A percentile compares a stretch with the other conserved stretches of the same genome.
phyloP scores from a whole-genome alignment of 208 protist genomes.

The Trypanosoma boissoni region DNA sequence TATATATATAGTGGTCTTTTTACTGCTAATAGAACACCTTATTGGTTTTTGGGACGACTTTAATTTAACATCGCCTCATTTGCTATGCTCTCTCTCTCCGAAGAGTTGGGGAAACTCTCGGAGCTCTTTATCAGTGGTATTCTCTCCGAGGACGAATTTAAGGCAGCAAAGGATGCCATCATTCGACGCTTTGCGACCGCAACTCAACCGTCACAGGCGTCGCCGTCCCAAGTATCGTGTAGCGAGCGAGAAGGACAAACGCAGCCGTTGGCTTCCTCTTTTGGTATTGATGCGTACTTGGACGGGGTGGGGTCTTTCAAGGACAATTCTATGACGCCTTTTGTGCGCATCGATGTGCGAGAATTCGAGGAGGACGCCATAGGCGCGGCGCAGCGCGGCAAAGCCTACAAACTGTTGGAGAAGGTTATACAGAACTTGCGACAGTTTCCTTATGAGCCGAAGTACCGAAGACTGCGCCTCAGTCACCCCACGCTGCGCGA shows the following conservation, averaged over 20 bases:
- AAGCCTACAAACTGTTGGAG: conserved; percentile 38
- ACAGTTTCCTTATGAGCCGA: conserved; percentile 34
- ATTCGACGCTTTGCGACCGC: conserved; percentile 24
- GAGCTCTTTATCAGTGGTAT: conserved; percentile 51
- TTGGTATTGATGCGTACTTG: no score
- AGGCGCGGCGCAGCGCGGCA: conserved; percentile 19
- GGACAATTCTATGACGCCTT: no score
- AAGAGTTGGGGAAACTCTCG: conserved; percentile 47
- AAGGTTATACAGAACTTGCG: conserved; percentile 49
- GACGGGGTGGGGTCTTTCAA: no score
- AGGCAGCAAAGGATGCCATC: conserved; percentile 43
- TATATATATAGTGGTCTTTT: neutral
- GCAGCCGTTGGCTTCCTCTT: neutral
- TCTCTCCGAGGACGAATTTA: conserved; percentile 61
- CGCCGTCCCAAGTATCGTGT: neutral
- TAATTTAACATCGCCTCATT: neutral
- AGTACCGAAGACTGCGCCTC: conserved; percentile 52
- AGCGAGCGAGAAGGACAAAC: neutral
- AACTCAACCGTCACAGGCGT: neutral
- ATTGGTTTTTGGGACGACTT: neutral
- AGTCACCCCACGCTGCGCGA: conserved; percentile 31
- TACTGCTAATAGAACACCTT: neutral
- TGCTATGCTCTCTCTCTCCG: conserved; percentile 36
- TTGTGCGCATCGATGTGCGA: conserved; percentile 6
- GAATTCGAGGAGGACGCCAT: conserved; percentile 11